Evolutionary conservation across 1,284 basidiomycete species (phyloP).

Genomic region (Trichosporon sp.): DNA sequence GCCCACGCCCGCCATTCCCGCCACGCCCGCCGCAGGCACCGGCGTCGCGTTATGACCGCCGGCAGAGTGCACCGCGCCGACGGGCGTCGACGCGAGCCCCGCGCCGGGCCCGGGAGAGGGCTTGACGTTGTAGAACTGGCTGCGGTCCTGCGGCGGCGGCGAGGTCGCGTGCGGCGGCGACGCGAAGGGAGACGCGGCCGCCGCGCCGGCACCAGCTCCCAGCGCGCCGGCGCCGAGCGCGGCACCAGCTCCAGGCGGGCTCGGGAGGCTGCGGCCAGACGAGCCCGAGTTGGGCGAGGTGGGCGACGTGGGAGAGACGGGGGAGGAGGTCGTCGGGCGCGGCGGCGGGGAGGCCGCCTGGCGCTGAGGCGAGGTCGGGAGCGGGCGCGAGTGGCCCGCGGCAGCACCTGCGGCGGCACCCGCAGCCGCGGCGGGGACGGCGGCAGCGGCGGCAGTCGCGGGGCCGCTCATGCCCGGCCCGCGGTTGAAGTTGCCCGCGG

Average conservation of each 20-base stretch:
- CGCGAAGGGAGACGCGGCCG: background rate
- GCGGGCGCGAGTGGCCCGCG: slow-evolving; percentile 3
- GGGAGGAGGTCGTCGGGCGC: background rate
- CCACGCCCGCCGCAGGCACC: background rate
- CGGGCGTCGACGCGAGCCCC: background rate
- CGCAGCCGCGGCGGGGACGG: slow-evolving; percentile 3
- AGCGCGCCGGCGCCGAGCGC: background rate
- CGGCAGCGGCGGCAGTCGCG: slow-evolving; percentile 1
- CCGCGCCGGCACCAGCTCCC: background rate
- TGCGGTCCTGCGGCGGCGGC: background rate
- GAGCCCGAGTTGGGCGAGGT: background rate
- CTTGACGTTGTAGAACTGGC: slow-evolving; percentile 2
- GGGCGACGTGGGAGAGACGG: background rate
- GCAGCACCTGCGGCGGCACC: slow-evolving; percentile 3
- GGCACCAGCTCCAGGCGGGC: background rate
- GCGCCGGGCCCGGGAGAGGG: background rate
- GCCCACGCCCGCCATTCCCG: slow-evolving; percentile 2
- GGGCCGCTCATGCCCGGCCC: background rate
- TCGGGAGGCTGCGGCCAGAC: background rate
- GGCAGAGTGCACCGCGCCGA: background rate
- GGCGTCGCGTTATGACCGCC: background rate
- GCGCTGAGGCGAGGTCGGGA: background rate
- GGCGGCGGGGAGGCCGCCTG: background rate
- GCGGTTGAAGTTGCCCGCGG: background rate
- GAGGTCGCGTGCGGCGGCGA: background rate